Evolutionary conservation across 257 asterid genomes (phyloP), one percentile per base, ranked within the genome.

Genomic region (Gynochthodes officinalis): DNA sequence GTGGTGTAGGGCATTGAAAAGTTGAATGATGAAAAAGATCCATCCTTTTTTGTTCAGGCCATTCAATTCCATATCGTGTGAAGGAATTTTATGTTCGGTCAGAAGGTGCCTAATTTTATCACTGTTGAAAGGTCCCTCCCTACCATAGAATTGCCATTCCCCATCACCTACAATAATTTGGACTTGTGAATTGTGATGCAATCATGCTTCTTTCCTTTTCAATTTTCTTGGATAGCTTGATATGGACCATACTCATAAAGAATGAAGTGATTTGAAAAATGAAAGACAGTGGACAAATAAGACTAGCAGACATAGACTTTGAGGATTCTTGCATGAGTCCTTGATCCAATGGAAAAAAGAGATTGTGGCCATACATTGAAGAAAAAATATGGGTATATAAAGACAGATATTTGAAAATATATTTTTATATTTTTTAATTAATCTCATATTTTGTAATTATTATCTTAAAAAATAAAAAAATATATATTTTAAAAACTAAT

Each of bases 21-120:
- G 49, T 63, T 37, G 10, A 37, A 63, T 21, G 28, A 19, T 35
- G 30, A 39, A 39, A 3, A 37, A 2, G 49, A 8, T 63, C 50
- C 68, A 9, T 39, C 21, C 21, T 48, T 28, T 9, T 30, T 48
- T 67, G 60, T 50, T 25, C 40, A 30, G 48, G 33, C 48, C 48
- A 50, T 49, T 50, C 30, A 50, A 50, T 50, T 68, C 5, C 48
- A 50, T 5, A 12, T 21, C 72, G 49, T 49, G 72, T 67, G 72
- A 49, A 67, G 46, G 48, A 49, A 68, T 68, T 33, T 50, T 19
- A 67, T 12, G 60, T 19, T 49, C 25, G 35, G 46, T 49, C 72
- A 30, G 42, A 48, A 52, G 43, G 32, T 68, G 73, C 62, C 61
- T 32, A 68, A 32, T 68, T 68, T 68, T 32, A 19, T 40, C 48